Evolutionary conservation across 1,139 yeast species (phyloP).

Genomic region (Debaryomyces robertsiae): DNA sequence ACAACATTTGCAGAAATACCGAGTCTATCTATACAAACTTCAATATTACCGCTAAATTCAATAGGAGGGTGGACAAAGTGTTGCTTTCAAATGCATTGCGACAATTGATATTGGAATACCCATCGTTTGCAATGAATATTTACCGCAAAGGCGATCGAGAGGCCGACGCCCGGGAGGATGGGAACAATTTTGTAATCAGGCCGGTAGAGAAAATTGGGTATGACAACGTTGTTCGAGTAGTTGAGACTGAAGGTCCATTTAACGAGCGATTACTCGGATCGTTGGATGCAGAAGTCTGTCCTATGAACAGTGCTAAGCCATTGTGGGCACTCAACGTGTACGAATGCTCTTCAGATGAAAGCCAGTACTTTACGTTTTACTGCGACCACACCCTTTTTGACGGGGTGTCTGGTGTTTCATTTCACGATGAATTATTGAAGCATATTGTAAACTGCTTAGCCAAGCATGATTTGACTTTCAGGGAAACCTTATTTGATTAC

Average conservation of each 20-base stretch:
- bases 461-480: no score
- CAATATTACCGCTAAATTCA: slow-evolving; percentile 30
- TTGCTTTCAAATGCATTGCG: slow-evolving; percentile 30
- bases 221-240: slow-evolving; percentile 28
- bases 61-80: slow-evolving; percentile 17
- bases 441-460: slow-evolving; percentile 17
- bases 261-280: slow-evolving; percentile 18
- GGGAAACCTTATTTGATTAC: slow-evolving; percentile 15
- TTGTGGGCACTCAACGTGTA: slow-evolving; percentile 33
- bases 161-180: slow-evolving; percentile 15
- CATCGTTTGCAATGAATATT: slow-evolving; percentile 26
- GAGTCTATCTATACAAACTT: slow-evolving; percentile 31
- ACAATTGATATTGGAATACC: slow-evolving; percentile 23
- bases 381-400: slow-evolving; percentile 41
- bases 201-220: slow-evolving; percentile 24
- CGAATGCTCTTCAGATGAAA: slow-evolving; percentile 17
- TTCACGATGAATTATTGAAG: slow-evolving; percentile 33
- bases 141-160: slow-evolving; percentile 19
- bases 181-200: slow-evolving; percentile 21
- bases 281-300: slow-evolving; percentile 22
- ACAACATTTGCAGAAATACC: slow-evolving; percentile 29
- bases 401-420: slow-evolving; percentile 36
- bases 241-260: slow-evolving; percentile 18
- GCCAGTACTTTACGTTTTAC: slow-evolving; percentile 26
- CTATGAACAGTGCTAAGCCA: slow-evolving; percentile 24